Percentiles rank a stretch among this genome's conserved stretches.
phyloP scores from a whole-genome alignment of 2,329 filamentous ascomycete genomes.

The Orbilia ellipsospora region DNA sequence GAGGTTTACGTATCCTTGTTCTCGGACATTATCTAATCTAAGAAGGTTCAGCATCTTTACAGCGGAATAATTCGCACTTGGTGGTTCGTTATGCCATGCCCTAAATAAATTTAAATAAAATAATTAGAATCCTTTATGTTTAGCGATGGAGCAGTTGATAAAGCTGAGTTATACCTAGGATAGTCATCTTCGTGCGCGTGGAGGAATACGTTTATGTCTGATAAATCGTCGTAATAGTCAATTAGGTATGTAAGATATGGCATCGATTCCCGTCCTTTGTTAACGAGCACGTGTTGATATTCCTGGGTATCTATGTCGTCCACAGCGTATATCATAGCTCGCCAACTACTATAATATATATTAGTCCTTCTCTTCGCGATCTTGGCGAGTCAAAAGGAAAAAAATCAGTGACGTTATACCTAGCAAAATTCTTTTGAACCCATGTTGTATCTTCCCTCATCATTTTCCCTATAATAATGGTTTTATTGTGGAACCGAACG shows the following conservation, averaged over 20 bases:
- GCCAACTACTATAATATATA: slow-evolving; percentile 35
- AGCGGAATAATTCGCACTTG: slow-evolving; percentile 65
- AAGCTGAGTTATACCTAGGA: slow-evolving; percentile 18
- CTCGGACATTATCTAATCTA: slow-evolving; percentile 66
- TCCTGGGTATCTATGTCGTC: slow-evolving; percentile 63
- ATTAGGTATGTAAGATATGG: slow-evolving; percentile 73
- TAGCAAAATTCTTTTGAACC: slow-evolving; percentile 30
- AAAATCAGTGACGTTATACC: not conserved
- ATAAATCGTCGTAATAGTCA: slow-evolving; percentile 71
- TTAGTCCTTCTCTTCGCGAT: not conserved
- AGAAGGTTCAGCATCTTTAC: slow-evolving; percentile 67
- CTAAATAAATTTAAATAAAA: not conserved
- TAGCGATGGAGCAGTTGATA: not conserved
- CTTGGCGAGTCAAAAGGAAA: not conserved
- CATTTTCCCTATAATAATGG: slow-evolving; percentile 40
- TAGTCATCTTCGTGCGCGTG: slow-evolving; percentile 66
- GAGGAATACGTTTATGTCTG: slow-evolving; percentile 71
- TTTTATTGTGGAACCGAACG: slow-evolving; percentile 9
- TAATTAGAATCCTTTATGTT: not conserved
- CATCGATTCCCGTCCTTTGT: slow-evolving; percentile 73
- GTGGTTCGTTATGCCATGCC: slow-evolving; percentile 72
- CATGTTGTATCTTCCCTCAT: slow-evolving; percentile 31
- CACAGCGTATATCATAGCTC: slow-evolving; percentile 67
- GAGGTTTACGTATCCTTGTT: slow-evolving; percentile 71
- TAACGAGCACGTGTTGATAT: slow-evolving; percentile 67